Base-by-base conservation (phyloP, 2,329 filamentous ascomycete genomes). In the Didymella keratinophila region DNA sequence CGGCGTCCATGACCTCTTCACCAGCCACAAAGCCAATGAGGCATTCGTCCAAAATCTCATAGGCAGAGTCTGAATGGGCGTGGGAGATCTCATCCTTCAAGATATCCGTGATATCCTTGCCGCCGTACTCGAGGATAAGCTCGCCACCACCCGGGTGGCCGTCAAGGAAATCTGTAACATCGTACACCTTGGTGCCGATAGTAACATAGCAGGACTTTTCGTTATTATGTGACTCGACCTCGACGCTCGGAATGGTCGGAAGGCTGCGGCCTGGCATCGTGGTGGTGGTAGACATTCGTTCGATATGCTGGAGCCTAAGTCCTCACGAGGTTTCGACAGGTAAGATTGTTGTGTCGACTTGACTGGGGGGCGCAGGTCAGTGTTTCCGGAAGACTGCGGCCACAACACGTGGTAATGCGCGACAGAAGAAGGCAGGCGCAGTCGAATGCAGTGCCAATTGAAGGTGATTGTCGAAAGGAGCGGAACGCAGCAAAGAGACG, bases 81-180 rank as follows among this genome's bases (percentile, higher is more conserved):
- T 99, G 95, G 32, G 93, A 97, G 42, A 86, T 80, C 61, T 88
- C 84, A 72, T 99, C 93, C 73, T 90, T 87, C 78, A 99, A 82
- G 58, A 97, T 96, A 3, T 87, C 84, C 64, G 86, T 84, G 57
- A 97, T 84, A 77, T 99, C 95, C 77, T 92, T 91, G 66, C 94
- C 94, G 30, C 86, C 95, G 76, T 95, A 96, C 52, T 97, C 91
- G 63, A 97, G 82, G 61, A 99, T 89, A 68, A 98, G 82, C 62
- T 97, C 91, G 69, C 87, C 87, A 58, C 95, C 95, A 67, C 95
- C 95, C 23, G 95, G 95, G 76, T 99, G 95, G 66, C 93, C 89
- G 51, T 93, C 87, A 61, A 97, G 78, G 73, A 99, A 99, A 55
- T 91, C 87, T 58, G 95, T 97, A 64, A 99, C 85, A 82, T 99